These are phyloP conservation scores for Phytophthora uliginosa DNA, from an alignment of 352 stramenopile genomes.

Conservation along the genomic window DNA sequence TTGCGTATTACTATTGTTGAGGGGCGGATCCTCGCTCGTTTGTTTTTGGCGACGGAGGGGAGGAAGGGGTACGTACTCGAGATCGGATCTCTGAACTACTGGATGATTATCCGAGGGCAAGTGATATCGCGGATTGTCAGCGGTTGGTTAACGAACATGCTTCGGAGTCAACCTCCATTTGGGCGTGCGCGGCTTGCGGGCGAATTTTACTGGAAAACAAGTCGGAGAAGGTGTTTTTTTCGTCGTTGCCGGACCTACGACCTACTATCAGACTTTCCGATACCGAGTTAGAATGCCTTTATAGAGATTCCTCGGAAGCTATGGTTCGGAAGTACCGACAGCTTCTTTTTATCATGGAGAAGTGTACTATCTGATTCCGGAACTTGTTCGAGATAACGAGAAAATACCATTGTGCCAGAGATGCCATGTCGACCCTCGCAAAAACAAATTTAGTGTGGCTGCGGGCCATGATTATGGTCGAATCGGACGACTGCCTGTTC, in stretches of 20 bases:
- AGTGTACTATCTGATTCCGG: slow-evolving; percentile 32
- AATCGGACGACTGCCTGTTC: slow-evolving; percentile 1
- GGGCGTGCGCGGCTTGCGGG: slow-evolving; percentile 17
- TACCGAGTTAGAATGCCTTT: neutral
- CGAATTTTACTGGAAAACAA: slow-evolving; percentile 3
- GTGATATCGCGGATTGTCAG: slow-evolving; percentile 6
- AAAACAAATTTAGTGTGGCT: slow-evolving; percentile 29
- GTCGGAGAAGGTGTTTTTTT: slow-evolving; percentile 9
- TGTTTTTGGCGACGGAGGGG: slow-evolving; percentile 17
- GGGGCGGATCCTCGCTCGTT: slow-evolving; percentile 6
- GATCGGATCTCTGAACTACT: neutral
- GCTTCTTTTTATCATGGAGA: slow-evolving; percentile 16
- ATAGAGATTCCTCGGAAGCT: neutral
- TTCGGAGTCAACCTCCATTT: slow-evolving; percentile 2
- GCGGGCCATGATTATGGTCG: slow-evolving; percentile 37
- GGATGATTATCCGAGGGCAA: slow-evolving; percentile 4
- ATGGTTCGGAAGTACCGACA: slow-evolving; percentile 18
- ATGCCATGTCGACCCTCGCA: slow-evolving; percentile 2
- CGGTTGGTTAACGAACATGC: neutral
- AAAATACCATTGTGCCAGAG: slow-evolving; percentile 25
- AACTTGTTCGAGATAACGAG: slow-evolving; percentile 22
- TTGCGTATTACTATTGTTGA: slow-evolving; percentile 36
- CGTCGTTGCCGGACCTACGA: neutral
- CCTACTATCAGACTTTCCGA: neutral
- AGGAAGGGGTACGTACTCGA: neutral